Evolutionary conservation across 2,329 filamentous ascomycete species (phyloP).

Genomic region (Claviceps paspali): DNA sequence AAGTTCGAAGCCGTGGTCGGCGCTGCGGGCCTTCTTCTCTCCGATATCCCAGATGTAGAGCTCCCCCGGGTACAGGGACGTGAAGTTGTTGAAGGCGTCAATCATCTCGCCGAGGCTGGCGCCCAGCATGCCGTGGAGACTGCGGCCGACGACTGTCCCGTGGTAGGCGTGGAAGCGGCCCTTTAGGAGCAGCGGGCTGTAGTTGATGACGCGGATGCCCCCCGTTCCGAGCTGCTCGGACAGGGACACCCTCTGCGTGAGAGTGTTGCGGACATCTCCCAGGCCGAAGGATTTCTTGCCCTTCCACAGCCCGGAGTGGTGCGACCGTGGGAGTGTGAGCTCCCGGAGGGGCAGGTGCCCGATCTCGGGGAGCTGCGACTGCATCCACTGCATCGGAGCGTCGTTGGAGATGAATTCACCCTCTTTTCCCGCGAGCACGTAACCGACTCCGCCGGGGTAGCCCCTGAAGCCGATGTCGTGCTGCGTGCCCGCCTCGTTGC

Average conservation of each 20-base stretch:
- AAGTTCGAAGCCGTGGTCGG: no score
- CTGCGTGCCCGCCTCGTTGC: constrained; percentile 5
- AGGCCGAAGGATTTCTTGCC: constrained; percentile 1
- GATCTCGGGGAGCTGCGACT: constrained; percentile 11
- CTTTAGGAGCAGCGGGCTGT: constrained; percentile 9
- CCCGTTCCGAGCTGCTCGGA: constrained; percentile 13
- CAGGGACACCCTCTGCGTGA: constrained; percentile 11
- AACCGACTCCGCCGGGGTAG: constrained; percentile 11
- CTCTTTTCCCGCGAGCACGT: constrained; percentile 17
- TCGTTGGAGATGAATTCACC: constrained; percentile 15
- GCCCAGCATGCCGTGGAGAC: constrained; percentile 13
- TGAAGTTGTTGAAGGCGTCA: constrained; percentile 15
- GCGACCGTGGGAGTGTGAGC: constrained; percentile 16
- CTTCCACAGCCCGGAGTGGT: constrained; percentile 16
- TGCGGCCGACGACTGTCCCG: constrained; percentile 5
- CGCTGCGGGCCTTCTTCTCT: constrained; percentile 2
- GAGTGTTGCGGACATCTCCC: constrained; percentile 9
- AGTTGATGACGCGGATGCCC: constrained; percentile 17
- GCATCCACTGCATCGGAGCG: constrained; percentile 16
- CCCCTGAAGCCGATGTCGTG: constrained; percentile 9
- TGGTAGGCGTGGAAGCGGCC: constrained; percentile 10
- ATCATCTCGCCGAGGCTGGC: constrained; percentile 15
- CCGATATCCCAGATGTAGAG: constrained; percentile 19
- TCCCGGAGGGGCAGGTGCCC: constrained; percentile 14
- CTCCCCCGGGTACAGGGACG: constrained; percentile 15